Percentiles rank a stretch among this genome's conserved stretches.
Conservation (phyloP, 768 basidiomycete species). For the Goffeauzyma gilvescens region DNA sequence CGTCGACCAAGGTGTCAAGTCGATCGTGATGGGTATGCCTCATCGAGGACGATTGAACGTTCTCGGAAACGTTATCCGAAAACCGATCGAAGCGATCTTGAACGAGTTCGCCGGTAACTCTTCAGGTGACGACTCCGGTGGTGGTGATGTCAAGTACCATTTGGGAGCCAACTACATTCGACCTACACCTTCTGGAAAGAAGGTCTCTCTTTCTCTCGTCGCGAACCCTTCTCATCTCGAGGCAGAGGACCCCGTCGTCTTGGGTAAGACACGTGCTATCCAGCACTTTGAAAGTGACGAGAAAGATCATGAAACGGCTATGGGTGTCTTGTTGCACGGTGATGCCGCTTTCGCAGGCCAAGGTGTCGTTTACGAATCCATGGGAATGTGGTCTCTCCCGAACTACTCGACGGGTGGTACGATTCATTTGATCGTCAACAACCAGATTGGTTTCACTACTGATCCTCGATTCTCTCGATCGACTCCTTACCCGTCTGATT, state of each 20-base stretch:
- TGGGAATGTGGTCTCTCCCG: slow-evolving; percentile 90
- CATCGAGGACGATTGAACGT: slow-evolving; percentile 98
- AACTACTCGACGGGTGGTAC: slow-evolving; percentile 95
- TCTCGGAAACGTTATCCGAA: slow-evolving; percentile 92
- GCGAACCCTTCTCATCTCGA: slow-evolving; percentile 98
- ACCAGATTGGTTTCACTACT: slow-evolving; percentile 98
- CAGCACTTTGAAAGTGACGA: slow-evolving; percentile 88
- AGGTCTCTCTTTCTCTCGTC: slow-evolving; percentile 87
- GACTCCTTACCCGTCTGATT: slow-evolving; percentile 92
- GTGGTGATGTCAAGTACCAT: slow-evolving; percentile 96
- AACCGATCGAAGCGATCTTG: slow-evolving; percentile 91
- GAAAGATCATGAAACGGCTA: slow-evolving; percentile 57
- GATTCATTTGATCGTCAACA: slow-evolving; percentile 95
- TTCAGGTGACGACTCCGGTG: slow-evolving; percentile 53
- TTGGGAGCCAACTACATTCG: slow-evolving; percentile 96
- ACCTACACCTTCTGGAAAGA: slow-evolving; percentile 93
- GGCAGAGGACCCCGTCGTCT: slow-evolving; percentile 92
- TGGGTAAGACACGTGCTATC: slow-evolving; percentile 92
- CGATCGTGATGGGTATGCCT: slow-evolving; percentile 96
- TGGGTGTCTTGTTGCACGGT: slow-evolving; percentile 89
- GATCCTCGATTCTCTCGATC: slow-evolving; percentile 94
- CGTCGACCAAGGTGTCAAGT: slow-evolving; percentile 85
- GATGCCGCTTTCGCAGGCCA: slow-evolving; percentile 98
- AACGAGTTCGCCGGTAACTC: slow-evolving; percentile 77
- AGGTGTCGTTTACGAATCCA: slow-evolving; percentile 96